Conservation (phyloP, 2,329 filamentous ascomycete genomes). For the Penicillium brevicompactum region DNA sequence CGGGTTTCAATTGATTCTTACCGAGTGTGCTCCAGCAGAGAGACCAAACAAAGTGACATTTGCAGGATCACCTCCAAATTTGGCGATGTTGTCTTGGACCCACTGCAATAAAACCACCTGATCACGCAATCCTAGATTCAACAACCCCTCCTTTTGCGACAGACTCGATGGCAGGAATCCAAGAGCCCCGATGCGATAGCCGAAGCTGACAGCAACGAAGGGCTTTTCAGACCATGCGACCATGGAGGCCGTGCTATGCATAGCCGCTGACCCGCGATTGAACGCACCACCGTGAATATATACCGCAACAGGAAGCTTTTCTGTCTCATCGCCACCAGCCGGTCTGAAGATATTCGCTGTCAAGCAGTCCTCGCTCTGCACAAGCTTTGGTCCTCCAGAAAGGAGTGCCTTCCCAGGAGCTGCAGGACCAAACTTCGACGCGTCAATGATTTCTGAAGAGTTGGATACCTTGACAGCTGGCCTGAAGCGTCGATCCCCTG, state of each 20-base stretch:
- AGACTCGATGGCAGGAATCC: conserved; percentile 67
- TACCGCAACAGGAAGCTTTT: conserved; percentile 42
- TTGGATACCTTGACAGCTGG: conserved; percentile 34
- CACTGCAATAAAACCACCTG: conserved; percentile 37
- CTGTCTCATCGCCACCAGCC: conserved; percentile 9
- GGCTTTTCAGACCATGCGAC: conserved; percentile 55
- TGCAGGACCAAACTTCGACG: conserved; percentile 36
- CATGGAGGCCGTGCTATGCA: conserved; percentile 63
- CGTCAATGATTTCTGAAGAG: conserved; percentile 35
- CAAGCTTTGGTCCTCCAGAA: conserved; percentile 52
- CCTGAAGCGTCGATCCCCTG: conserved; percentile 51
- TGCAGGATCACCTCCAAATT: conserved; percentile 27
- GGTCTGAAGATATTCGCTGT: conserved; percentile 46
- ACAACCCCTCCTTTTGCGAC: conserved; percentile 55
- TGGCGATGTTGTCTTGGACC: conserved; percentile 27
- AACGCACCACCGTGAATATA: conserved; percentile 47
- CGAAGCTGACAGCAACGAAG: conserved; percentile 49
- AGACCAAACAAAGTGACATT: conserved; percentile 44
- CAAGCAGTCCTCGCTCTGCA: conserved; percentile 48
- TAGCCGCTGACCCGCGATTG: conserved; percentile 35
- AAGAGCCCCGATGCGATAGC: conserved; percentile 53
- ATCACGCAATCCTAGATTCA: conserved; percentile 46
- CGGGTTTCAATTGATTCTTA: background rate
- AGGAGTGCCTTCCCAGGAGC: conserved; percentile 51
- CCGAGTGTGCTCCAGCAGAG: conserved; percentile 52